Evolutionary conservation across 2,329 filamentous ascomycete species (phyloP).

Genomic region (Diplodia scrobiculata): DNA sequence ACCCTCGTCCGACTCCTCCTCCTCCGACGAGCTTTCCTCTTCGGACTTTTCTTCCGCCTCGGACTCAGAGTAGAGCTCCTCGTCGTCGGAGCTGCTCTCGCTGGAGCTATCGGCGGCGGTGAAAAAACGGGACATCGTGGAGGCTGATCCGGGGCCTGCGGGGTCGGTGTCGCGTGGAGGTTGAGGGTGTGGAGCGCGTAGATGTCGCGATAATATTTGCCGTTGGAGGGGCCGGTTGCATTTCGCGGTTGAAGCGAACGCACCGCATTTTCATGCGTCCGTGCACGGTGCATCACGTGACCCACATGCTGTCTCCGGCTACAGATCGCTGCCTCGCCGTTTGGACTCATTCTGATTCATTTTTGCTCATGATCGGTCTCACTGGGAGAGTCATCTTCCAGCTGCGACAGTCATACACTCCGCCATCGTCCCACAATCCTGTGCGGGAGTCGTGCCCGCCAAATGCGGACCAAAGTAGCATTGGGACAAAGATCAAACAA

Average conservation of each 20-base stretch:
- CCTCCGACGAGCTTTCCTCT: constrained; percentile 60
- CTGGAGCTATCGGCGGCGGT: constrained; percentile 92
- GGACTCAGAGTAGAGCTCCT: constrained; percentile 84
- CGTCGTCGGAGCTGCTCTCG: constrained; percentile 92
- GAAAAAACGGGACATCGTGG: constrained; percentile 81
- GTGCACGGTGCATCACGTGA: constrained; percentile 21
- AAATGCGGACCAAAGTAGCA: not conserved
- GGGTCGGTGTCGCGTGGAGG: constrained; percentile 21
- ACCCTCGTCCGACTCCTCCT: constrained; percentile 57
- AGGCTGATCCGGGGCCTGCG: constrained; percentile 21
- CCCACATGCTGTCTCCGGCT: not conserved
- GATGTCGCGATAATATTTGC: constrained; percentile 28
- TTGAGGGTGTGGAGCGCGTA: constrained; percentile 24
- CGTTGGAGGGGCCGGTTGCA: constrained; percentile 28
- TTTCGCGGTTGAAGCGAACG: constrained; percentile 26
- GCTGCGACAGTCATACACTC: too few relatives aligned
- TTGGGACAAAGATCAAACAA: constrained; percentile 3
- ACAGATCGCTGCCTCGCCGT: not conserved
- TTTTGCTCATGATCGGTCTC: too few relatives aligned
- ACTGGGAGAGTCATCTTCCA: too few relatives aligned
- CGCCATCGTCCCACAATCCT: too few relatives aligned
- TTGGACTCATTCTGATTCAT: not conserved
- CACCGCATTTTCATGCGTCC: constrained; percentile 24
- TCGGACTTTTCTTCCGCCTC: constrained; percentile 65
- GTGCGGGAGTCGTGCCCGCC: too few relatives aligned